Evolutionary conservation across 1,284 basidiomycete species (phyloP).

Genomic region (Moniliophthora roreri): DNA sequence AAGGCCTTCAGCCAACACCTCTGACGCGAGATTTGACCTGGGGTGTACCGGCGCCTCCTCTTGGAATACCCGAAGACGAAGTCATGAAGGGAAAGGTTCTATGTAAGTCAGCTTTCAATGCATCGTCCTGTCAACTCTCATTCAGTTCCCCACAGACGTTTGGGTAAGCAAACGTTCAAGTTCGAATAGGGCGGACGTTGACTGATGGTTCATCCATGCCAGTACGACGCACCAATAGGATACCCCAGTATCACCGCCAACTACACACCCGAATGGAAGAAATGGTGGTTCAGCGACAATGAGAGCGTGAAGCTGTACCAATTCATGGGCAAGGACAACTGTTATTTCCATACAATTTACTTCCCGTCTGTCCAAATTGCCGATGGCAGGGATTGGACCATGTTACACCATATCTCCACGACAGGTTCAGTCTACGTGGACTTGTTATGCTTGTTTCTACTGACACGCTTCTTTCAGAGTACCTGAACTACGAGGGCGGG

Average conservation of each 20-base stretch:
- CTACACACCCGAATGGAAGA: conserved; percentile 93
- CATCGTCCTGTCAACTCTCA: conserved; percentile 11
- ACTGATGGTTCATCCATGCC: conserved; percentile 10
- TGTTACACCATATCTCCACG: conserved; percentile 91
- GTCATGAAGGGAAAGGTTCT: conserved; percentile 95
- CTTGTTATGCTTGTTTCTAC: not conserved
- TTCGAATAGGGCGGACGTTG: not conserved
- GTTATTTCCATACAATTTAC: conserved; percentile 98
- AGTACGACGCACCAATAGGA: conserved; percentile 98
- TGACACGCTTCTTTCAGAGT: conserved; percentile 58
- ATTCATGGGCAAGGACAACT: conserved; percentile 99
- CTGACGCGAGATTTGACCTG: conserved; percentile 94
- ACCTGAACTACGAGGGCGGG: conserved; percentile 97
- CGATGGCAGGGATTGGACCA: conserved; percentile 93
- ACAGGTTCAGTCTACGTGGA: conserved; percentile 61
- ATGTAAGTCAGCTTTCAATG: conserved; percentile 57
- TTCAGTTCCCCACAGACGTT: conserved; percentile 55
- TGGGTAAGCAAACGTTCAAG: conserved; percentile 56
- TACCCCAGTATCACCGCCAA: conserved; percentile 98
- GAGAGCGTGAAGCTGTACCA: conserved; percentile 93
- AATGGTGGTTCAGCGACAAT: conserved; percentile 93
- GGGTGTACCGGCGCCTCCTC: conserved; percentile 90
- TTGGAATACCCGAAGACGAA: conserved; percentile 71
- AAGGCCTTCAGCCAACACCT: conserved; percentile 86
- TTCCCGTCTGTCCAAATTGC: conserved; percentile 92